Base-by-base conservation (phyloP, 768 basidiomycete genomes). In the Pleurotus sapidus region DNA sequence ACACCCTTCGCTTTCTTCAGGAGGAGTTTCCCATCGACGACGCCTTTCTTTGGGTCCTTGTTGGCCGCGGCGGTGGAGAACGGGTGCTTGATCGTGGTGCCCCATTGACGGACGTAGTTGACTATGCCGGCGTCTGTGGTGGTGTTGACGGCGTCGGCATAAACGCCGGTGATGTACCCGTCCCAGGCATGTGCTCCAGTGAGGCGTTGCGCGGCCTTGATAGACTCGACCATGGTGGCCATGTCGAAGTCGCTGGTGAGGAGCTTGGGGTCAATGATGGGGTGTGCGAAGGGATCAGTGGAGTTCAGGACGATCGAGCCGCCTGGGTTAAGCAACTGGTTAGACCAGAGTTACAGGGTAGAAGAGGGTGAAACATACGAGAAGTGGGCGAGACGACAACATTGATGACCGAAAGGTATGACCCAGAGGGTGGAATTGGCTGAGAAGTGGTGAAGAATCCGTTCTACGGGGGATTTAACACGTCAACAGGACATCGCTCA, bases 331-430 rank as follows among this genome's bases (percentile, higher is more conserved):
- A 30, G 25, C 4, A 1, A 27, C 4, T 6, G 12, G 39, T 17
- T n/a, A 15, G 15, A 39, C 15, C 12, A 0, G 37, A 25, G 27
- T 15, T 12, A 3, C 6, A 9, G 6, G 24, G 37, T 38, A 24
- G 51, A 24, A 6, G n/a, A 45, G 14, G 8, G 23, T 15, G 46
- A 18, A 0, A 62, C 68, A 56, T 62, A 75, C 75, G 71, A 37
- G 76, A 71, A 7, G 71, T 68, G 3, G 76, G 74, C 11, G 71
- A 69, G 18, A 74, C 64, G 4, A 74, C 60, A 15, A 61, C 64
- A 15, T 61, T 55, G 17, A 63, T 57, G 14, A 73, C 58, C 1
- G 69, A 68, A 54, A 75, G 47, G 60, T 68, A 75, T 27, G 61
- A 65, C 24, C 75, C 69, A 11, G 60, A 68, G 7, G 64, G 18